Conservation (phyloP, 2,329 filamentous ascomycete genomes). For the Teratosphaeriaceae sp. region DNA sequence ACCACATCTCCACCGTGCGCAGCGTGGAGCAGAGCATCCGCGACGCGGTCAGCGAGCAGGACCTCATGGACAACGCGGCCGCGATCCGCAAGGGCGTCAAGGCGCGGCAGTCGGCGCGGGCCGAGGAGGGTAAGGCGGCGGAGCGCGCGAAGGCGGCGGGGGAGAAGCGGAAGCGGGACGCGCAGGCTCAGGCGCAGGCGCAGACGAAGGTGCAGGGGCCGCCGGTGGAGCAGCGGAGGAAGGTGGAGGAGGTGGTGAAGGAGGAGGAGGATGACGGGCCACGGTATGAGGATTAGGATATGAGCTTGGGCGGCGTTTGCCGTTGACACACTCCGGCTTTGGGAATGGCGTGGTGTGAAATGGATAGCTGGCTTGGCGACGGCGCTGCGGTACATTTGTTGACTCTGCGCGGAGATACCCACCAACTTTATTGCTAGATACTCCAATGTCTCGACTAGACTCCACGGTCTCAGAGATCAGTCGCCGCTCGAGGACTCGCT, state of each 20-base stretch:
- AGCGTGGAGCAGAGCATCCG: constrained; percentile 87
- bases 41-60: constrained; percentile 75
- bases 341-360: no score
- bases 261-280: constrained; percentile 3
- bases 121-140: constrained; percentile 14
- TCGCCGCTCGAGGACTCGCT: no score
- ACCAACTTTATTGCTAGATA: no score
- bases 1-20: constrained; percentile 75
- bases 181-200: not conserved
- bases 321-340: not conserved
- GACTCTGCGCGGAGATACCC: no score
- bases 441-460: no score
- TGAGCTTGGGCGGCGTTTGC: no score
- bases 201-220: not conserved
- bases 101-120: constrained; percentile 23
- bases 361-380: no score
- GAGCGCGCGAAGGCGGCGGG: constrained; percentile 2
- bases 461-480: no score
- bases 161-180: not conserved
- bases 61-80: constrained; percentile 63
- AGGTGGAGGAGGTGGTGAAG: not conserved
- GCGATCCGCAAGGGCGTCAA: constrained; percentile 80
- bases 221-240: not conserved
- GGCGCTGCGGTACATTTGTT: no score
- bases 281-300: constrained; percentile 1